Conservation (phyloP, 1,284 basidiomycete genomes). For the Ceratobasidium sp. region DNA sequence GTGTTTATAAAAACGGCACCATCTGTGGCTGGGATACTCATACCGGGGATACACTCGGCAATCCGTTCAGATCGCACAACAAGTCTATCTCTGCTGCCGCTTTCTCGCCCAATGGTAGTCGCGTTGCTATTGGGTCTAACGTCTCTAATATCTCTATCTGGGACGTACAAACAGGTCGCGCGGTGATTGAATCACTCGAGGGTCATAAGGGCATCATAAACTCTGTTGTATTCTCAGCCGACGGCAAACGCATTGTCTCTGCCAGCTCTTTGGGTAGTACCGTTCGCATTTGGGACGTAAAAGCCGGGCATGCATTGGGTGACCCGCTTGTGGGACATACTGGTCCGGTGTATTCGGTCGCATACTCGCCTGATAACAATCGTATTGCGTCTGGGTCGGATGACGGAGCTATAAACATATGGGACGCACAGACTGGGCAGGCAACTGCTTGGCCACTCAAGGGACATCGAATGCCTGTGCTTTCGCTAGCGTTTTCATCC, state of each 20-base stretch:
- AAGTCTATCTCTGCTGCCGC: too few species aligned
- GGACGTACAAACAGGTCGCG: too few species aligned
- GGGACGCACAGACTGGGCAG: slow-evolving; percentile 1
- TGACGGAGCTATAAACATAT: background rate
- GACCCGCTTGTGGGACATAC: background rate
- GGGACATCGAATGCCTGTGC: background rate
- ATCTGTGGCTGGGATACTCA: too few species aligned
- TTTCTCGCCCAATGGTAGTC: too few species aligned
- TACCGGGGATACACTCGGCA: too few species aligned
- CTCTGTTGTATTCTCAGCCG: slow-evolving; percentile 5
- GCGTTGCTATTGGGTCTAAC: too few species aligned
- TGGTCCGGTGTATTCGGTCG: background rate
- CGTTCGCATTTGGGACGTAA: background rate
- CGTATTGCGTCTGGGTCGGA: background rate
- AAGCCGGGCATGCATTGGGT: background rate
- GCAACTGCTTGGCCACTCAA: background rate
- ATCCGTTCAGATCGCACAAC: too few species aligned
- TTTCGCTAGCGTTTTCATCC: background rate
- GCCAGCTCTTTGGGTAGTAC: too few species aligned
- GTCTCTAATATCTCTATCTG: too few species aligned
- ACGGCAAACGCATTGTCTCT: background rate
- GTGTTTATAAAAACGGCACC: too few species aligned
- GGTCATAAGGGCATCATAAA: background rate
- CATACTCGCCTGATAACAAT: background rate
- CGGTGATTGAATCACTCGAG: background rate